These are phyloP conservation scores for Luzula sylvatica DNA, from an alignment of 176 grass and related monocot genomes.

Conservation along the genomic window DNA sequence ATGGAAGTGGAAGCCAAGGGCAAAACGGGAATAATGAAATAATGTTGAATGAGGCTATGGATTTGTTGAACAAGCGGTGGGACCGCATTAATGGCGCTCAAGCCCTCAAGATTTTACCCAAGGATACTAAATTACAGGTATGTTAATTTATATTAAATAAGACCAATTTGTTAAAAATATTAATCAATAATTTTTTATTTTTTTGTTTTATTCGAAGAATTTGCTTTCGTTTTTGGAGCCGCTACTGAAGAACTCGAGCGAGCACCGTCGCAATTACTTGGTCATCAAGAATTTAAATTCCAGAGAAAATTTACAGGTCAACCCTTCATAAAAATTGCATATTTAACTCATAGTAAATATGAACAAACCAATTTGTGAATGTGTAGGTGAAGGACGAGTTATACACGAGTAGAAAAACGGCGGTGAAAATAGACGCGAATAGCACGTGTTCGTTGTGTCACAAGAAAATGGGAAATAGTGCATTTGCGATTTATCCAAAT, in stretches of 20 bases:
- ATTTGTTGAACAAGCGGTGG: slow-evolving; percentile 91
- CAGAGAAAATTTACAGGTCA: slow-evolving; percentile 76
- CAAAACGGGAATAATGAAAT: slow-evolving; percentile 15
- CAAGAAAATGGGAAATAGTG: slow-evolving; percentile 85
- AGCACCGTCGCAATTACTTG: slow-evolving; percentile 73
- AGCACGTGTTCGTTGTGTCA: slow-evolving; percentile 85
- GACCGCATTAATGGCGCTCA: slow-evolving; percentile 98
- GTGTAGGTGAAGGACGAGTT: slow-evolving; percentile 80
- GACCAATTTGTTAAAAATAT: no score
- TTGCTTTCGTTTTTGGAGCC: slow-evolving; percentile 87
- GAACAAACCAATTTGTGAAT: no score
- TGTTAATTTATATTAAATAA: slow-evolving; percentile 11
- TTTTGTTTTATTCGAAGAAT: slow-evolving; percentile 44
- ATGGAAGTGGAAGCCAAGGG: slow-evolving; percentile 16
- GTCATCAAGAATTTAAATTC: slow-evolving; percentile 79
- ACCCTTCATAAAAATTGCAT: background rate
- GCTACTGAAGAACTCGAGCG: slow-evolving; percentile 79
- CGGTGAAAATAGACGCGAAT: slow-evolving; percentile 84
- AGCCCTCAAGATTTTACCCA: slow-evolving; percentile 85
- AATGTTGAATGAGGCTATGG: slow-evolving; percentile 92
- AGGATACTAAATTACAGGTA: slow-evolving; percentile 95
- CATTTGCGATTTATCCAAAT: slow-evolving; percentile 97
- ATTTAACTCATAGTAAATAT: background rate
- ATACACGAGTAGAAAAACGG: slow-evolving; percentile 57
- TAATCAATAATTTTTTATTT: no score